Evolutionary conservation across 1,284 basidiomycete species (phyloP).

Genomic region (Mycosarcoma mackinlayi): DNA sequence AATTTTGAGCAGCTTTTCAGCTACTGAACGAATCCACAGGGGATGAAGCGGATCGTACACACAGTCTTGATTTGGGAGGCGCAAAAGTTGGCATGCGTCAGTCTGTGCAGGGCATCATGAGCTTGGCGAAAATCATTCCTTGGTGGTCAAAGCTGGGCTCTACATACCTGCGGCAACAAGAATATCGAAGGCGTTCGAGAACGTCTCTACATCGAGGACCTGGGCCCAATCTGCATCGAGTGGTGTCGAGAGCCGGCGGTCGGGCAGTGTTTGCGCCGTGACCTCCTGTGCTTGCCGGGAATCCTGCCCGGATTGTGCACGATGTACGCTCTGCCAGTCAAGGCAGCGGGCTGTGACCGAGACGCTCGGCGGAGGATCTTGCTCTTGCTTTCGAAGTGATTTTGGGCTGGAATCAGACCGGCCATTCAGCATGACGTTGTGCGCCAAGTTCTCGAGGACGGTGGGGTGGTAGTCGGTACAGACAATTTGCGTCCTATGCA

Average conservation of each 20-base stretch:
- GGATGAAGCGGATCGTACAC: constrained; percentile 62
- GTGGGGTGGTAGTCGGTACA: constrained; percentile 61
- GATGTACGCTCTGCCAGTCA: constrained; percentile 58
- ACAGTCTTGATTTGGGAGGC: constrained; percentile 37
- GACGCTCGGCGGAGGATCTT: not conserved
- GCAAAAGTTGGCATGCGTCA: not conserved
- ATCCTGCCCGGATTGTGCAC: not conserved
- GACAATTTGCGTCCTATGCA: constrained; percentile 12
- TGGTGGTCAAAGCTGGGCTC: not conserved
- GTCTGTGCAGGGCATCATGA: not conserved
- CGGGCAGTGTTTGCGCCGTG: constrained; percentile 54
- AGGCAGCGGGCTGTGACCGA: constrained; percentile 31
- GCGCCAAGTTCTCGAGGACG: constrained; percentile 54
- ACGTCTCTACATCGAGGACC: constrained; percentile 7
- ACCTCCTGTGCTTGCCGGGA: constrained; percentile 11
- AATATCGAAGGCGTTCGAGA: constrained; percentile 38
- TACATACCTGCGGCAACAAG: constrained; percentile 56
- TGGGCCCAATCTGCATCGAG: constrained; percentile 6
- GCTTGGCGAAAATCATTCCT: too few relatives aligned
- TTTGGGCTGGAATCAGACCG: constrained; percentile 5
- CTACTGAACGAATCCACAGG: constrained; percentile 59
- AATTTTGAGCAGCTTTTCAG: constrained; percentile 32
- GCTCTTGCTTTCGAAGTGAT: too few relatives aligned
- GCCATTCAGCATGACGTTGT: constrained; percentile 48
- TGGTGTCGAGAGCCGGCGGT: not conserved